Evolutionary conservation across 1,284 basidiomycete species (phyloP).

Genomic region (Pseudozyma tsukubaensis): DNA sequence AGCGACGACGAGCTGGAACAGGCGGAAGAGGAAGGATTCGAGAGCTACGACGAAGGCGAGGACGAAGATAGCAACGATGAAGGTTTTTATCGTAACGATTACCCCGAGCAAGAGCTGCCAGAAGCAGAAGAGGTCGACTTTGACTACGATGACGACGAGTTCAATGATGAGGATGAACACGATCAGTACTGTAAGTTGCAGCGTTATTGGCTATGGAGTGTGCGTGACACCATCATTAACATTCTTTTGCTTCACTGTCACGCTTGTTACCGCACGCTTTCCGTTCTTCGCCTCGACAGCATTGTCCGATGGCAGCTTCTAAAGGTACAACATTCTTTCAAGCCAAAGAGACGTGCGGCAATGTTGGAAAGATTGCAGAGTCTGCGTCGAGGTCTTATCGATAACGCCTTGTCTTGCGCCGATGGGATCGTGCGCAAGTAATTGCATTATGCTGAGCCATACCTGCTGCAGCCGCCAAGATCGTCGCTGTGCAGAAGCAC

Average conservation of each 20-base stretch:
- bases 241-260: too few relatives aligned
- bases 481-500: too few relatives aligned
- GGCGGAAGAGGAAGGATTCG: conserved; percentile 40
- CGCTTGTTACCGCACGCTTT: background rate
- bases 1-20: conserved; percentile 45
- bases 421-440: too few relatives aligned
- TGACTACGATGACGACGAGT: conserved; percentile 40
- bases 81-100: conserved; percentile 66
- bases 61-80: conserved; percentile 67
- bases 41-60: conserved; percentile 60
- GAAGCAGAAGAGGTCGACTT: conserved; percentile 57
- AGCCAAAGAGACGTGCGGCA: too few relatives aligned
- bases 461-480: too few relatives aligned
- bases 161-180: conserved; percentile 38
- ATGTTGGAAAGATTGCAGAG: too few relatives aligned
- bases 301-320: conserved; percentile 44
- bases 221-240: too few relatives aligned
- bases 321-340: background rate
- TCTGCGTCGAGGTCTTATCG: too few relatives aligned
- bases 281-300: too few relatives aligned
- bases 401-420: too few relatives aligned
- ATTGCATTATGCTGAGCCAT: too few relatives aligned
- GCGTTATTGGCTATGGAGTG: background rate
- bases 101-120: conserved; percentile 59
- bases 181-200: conserved; percentile 48